These are phyloP conservation scores for Fonsecaea pedrosoi DNA, from an alignment of 2,329 filamentous ascomycete species.

Conservation along the genomic window DNA sequence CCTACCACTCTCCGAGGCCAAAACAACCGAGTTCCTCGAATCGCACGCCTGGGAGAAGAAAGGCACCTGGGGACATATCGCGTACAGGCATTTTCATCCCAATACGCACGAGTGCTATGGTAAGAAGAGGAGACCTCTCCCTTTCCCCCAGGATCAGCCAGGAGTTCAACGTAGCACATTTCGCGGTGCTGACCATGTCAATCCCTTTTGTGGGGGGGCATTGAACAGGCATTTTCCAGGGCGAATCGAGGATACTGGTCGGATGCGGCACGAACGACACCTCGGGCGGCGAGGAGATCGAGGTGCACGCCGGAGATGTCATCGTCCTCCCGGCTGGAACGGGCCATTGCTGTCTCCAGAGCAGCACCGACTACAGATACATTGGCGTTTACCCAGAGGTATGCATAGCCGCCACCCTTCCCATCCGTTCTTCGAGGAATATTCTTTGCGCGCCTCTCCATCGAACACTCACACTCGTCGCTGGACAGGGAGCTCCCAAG, in stretches of 20 bases:
- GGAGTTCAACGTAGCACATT: no score
- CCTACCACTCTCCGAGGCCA: constrained; percentile 39
- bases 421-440: background rate
- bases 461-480: background rate
- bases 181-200: no score
- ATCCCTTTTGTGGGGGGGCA: no score
- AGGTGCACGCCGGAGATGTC: constrained; percentile 44
- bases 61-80: constrained; percentile 43
- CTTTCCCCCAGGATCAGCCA: background rate
- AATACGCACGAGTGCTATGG: constrained; percentile 51
- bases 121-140: constrained; percentile 19
- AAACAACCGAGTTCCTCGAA: constrained; percentile 42
- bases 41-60: constrained; percentile 45
- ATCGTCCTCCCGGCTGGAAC: constrained; percentile 48
- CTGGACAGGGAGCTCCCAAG: constrained; percentile 34
- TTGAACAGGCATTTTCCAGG: constrained; percentile 25
- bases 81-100: constrained; percentile 45
- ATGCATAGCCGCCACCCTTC: constrained; percentile 4
- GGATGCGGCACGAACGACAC: constrained; percentile 43
- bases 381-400: constrained; percentile 48
- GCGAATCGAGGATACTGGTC: constrained; percentile 36
- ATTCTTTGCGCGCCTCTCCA: background rate
- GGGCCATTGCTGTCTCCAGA: constrained; percentile 45
- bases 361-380: constrained; percentile 44
- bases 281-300: constrained; percentile 34